Evolutionary conservation across 225 moss, liverwort and hornwort species (phyloP).

Genomic region (Polytrichum formosum): DNA sequence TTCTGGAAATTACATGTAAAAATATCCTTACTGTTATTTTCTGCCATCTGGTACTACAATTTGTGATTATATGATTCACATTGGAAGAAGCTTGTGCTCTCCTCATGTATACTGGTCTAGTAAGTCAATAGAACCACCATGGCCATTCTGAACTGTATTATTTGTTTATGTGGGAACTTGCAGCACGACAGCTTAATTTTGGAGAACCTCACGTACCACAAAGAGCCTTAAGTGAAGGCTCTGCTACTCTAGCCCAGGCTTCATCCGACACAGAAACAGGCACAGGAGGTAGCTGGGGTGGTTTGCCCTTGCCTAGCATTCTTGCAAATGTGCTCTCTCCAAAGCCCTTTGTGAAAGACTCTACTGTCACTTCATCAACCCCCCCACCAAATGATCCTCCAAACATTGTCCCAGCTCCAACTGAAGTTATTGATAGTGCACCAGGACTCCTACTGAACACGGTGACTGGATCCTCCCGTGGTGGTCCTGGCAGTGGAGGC

Average conservation of each 20-base stretch:
- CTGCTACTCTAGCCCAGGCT: conserved; percentile 29
- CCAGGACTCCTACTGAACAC: conserved; percentile 30
- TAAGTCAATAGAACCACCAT: too few relatives aligned
- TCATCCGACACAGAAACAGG: conserved; percentile 29
- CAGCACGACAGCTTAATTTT: conserved; percentile 48
- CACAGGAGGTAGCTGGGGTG: conserved; percentile 50
- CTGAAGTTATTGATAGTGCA: conserved; percentile 27
- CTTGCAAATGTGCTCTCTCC: conserved; percentile 83
- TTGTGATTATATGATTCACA: too few relatives aligned
- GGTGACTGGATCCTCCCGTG: conserved; percentile 42
- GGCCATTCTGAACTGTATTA: too few relatives aligned
- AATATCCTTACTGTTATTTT: too few relatives aligned
- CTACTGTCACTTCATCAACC: conserved; percentile 18
- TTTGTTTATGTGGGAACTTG: conserved; percentile 3
- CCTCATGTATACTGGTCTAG: too few relatives aligned
- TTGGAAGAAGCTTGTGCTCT: too few relatives aligned
- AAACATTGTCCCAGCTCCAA: conserved; percentile 10
- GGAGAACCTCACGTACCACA: conserved; percentile 30
- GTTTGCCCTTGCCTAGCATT: conserved; percentile 70
- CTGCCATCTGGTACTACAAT: too few relatives aligned
- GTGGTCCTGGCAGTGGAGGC: conserved; percentile 82
- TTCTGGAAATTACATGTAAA: too few relatives aligned
- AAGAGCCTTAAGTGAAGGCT: conserved; percentile 44
- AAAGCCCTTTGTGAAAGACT: conserved; percentile 45
- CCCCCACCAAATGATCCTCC: conserved; percentile 22